Evolutionary conservation across 495 filamentous ascomycete species (phyloP), one percentile per base, ranked within the genome.

Genomic region (Aspergillus funiculosus): DNA sequence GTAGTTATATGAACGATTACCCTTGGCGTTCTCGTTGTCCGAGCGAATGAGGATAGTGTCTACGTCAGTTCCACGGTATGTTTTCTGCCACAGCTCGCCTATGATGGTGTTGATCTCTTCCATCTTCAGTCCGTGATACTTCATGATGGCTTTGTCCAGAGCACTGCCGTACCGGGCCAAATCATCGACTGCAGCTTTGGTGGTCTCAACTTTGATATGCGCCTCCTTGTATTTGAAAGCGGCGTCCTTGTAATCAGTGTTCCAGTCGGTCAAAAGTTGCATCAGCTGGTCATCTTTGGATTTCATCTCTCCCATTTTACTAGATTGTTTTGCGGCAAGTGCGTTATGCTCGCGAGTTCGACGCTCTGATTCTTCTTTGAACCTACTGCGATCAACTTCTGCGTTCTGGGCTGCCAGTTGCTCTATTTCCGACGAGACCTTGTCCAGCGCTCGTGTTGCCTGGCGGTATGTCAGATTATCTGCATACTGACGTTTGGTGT

Each of bases 11-110:
- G 75, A 86, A 41, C 86, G 80, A 55, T 88, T 92, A 44, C 80
- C 83, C 41, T 78, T 82, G 15, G 72, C 72, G 32, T 75, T 74
- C 61, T 92, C 89, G 53, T 82, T 83, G 67, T 94, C 90, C 30
- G 89, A 94, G 29, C 85, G 81, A 62, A 97, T 97, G 53, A 94
- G 75, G 62, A 98, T 95, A 7, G 87, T 90, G 66, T 99, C 92
- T 49, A 99, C 88, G 61, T 99, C 92, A 3, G 91, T 96, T 50
- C 92, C 92, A 58, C 94, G 88, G 67, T 99, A 99, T 2, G 94
- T 95, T 59, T 78, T 82, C 66, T 88, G 87, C 92, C 92, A 99
- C 15, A 99, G 79, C 62, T 99, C 92, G 53, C 86, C 87, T 51
- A 91, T 77, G 59, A 95, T 95, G 39, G 82, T 77, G 60, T 99